phyloP scores from a whole-genome alignment of 2,329 filamentous ascomycete species.

The Fusarium nelsonii region DNA sequence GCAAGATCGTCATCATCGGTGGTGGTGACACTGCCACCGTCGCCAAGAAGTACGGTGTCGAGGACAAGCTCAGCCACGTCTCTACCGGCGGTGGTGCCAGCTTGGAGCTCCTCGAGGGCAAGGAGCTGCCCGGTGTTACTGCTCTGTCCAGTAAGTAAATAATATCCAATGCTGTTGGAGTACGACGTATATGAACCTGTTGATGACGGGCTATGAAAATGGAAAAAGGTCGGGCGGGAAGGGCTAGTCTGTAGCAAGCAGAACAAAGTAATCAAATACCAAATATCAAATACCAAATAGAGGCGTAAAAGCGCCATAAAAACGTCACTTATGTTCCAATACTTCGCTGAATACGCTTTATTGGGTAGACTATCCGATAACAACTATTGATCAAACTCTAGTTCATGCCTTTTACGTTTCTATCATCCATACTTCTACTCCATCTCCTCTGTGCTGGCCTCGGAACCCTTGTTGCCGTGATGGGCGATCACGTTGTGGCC shows the following conservation, averaged over 20 bases:
- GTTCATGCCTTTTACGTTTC: neutral
- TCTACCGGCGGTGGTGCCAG: constrained; percentile 96
- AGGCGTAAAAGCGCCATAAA: constrained; percentile 24
- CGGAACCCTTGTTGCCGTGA: neutral
- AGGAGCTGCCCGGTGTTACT: constrained; percentile 92
- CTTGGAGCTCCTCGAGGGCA: constrained; percentile 96
- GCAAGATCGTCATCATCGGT: constrained; percentile 98
- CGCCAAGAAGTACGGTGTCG: constrained; percentile 94
- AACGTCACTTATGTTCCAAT: neutral
- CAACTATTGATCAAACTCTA: neutral
- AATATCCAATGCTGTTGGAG: constrained; percentile 34
- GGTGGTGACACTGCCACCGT: constrained; percentile 98
- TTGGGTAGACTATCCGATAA: constrained; percentile 3
- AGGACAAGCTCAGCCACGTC: constrained; percentile 98
- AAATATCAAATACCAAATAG: constrained; percentile 45
- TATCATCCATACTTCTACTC: neutral
- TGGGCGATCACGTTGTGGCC: neutral
- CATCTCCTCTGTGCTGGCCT: neutral
- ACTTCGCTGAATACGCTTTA: neutral
- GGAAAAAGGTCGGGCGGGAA: constrained; percentile 50
- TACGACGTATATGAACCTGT: constrained; percentile 43
- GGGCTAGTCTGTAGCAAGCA: constrained; percentile 53
- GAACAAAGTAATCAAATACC: constrained; percentile 42
- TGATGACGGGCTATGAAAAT: constrained; percentile 51
- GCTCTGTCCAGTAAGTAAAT: constrained; percentile 85